Percentiles rank a stretch among this genome's conserved stretches.
phyloP scores from a whole-genome alignment of 805 yeast genomes.

The Saccharomycopsis olivae region DNA sequence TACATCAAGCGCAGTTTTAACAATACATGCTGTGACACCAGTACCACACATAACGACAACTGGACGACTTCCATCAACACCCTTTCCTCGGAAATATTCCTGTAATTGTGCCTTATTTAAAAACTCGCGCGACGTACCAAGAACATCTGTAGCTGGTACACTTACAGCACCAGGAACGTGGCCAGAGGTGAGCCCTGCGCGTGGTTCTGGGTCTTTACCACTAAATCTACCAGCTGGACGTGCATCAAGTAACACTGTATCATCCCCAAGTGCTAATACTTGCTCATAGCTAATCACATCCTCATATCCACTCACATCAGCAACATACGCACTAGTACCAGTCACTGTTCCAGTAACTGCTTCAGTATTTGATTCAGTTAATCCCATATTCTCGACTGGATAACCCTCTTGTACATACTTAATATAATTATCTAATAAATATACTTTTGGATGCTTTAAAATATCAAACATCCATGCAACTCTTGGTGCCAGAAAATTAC shows the following conservation, averaged over 20 bases:
- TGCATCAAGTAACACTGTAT: conserved; percentile 59
- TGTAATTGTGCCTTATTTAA: conserved; percentile 36
- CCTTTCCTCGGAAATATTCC: conserved; percentile 31
- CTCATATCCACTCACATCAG: conserved; percentile 26
- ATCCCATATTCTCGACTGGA: conserved; percentile 6
- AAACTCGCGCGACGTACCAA: conserved; percentile 40
- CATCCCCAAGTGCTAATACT: conserved; percentile 29
- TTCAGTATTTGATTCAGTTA: conserved; percentile 19
- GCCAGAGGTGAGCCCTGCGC: conserved; percentile 81
- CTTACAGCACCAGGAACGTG: conserved; percentile 77
- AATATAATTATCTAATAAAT: conserved; percentile 59
- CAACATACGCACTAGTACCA: neutral
- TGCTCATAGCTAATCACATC: conserved; percentile 47
- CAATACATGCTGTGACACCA: conserved; percentile 89
- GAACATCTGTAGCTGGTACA: conserved; percentile 59
- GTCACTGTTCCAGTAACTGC: conserved; percentile 11
- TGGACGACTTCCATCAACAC: conserved; percentile 41
- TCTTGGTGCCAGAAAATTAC: conserved; percentile 82
- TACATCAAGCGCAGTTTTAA: conserved; percentile 63
- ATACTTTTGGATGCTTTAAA: conserved; percentile 66
- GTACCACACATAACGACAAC: conserved; percentile 90
- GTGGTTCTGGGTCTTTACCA: conserved; percentile 79
- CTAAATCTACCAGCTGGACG: conserved; percentile 65
- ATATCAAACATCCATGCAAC: conserved; percentile 83
- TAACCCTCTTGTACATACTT: conserved; percentile 37